These are phyloP conservation scores for Leptographium lundbergii DNA, from an alignment of 2,329 filamentous ascomycete species.

Conservation along the genomic window DNA sequence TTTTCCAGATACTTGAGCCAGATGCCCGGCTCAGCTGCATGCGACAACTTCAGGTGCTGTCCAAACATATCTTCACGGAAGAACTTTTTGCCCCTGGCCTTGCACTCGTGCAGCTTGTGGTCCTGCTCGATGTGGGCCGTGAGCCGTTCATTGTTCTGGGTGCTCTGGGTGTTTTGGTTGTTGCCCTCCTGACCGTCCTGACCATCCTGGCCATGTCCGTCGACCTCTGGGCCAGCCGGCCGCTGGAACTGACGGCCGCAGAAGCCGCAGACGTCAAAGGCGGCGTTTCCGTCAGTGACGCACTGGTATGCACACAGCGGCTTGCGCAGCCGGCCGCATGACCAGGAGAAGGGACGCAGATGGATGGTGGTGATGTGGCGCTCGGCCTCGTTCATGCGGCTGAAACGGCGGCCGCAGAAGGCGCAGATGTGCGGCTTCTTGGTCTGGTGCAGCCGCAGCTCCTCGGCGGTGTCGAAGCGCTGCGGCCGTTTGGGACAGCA, in stretches of 20 bases:
- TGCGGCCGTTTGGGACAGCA: slow-evolving; percentile 13
- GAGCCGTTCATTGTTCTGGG: not conserved
- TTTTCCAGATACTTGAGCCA: slow-evolving; percentile 14
- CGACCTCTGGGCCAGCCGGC: not conserved
- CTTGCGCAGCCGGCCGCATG: slow-evolving; percentile 8
- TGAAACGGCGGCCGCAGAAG: slow-evolving; percentile 11
- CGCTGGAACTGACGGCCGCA: slow-evolving; percentile 10
- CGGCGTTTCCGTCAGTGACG: slow-evolving; percentile 5
- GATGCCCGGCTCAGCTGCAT: slow-evolving; percentile 11
- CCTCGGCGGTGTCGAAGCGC: slow-evolving; percentile 9
- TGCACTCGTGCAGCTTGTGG: slow-evolving; percentile 13
- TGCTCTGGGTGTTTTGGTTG: not conserved
- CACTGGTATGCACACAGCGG: slow-evolving; percentile 10
- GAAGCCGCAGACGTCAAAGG: slow-evolving; percentile 11
- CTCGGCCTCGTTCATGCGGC: slow-evolving; percentile 14
- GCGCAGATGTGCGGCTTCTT: slow-evolving; percentile 14
- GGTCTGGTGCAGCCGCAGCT: slow-evolving; percentile 9
- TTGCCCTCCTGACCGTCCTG: not conserved
- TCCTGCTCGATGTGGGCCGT: slow-evolving; percentile 7
- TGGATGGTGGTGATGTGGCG: slow-evolving; percentile 13
- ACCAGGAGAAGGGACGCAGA: slow-evolving; percentile 12
- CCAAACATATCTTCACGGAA: slow-evolving; percentile 14
- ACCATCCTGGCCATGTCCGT: not conserved
- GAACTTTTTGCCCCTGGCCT: slow-evolving; percentile 11
- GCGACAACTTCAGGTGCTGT: slow-evolving; percentile 12